Evolutionary conservation across 495 filamentous ascomycete species (phyloP), one percentile per base, ranked within the genome.

Genomic region (Penicillium daleae): DNA sequence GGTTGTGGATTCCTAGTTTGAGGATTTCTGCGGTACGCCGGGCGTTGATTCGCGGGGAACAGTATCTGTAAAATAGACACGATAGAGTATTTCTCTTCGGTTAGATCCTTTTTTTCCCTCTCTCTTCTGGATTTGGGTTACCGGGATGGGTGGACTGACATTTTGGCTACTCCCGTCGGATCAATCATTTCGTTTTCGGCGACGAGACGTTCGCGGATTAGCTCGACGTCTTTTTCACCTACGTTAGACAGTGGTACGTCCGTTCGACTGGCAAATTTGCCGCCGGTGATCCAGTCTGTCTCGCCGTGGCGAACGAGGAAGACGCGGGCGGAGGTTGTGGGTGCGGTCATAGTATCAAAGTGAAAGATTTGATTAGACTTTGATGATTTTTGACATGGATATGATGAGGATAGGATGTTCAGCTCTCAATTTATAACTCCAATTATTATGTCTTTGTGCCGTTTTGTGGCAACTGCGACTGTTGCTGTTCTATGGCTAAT

Each of bases 231-330:
- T 29, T 21, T 9, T 15, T 39, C 52, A 22, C 64, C 64, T n/a
- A 19, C 26, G 3, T 32, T 48, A 0, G 60, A 59, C 4, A 66
- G 46, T 7, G 59, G 59, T 1, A 62, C 37, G 2, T 66, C 55
- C 3, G 64, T 59, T 10, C n/a, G 24, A 52, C 64, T 62, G 21
- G 48, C 51, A 51, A 62, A 60, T 59, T 62, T 62, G 21, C 64
- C 64, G 13, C 56, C 59, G 4, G 50, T 24, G 21, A 44, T 44
- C 76, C 76, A 78, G 46, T 77, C 73, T 21, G 73, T 77, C 56
- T 74, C 66, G 50, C 65, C 68, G 33, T 68, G 57, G 53, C 75
- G 74, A 21, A 77, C 50, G 60, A 79, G 59, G 2, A 67, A 70
- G 32, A 79, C 22, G 0, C 72, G 57, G 6, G 75, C 74, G n/a